Conservation (phyloP, 148 eudicot species). For the Vaccinium darrowii region DNA sequence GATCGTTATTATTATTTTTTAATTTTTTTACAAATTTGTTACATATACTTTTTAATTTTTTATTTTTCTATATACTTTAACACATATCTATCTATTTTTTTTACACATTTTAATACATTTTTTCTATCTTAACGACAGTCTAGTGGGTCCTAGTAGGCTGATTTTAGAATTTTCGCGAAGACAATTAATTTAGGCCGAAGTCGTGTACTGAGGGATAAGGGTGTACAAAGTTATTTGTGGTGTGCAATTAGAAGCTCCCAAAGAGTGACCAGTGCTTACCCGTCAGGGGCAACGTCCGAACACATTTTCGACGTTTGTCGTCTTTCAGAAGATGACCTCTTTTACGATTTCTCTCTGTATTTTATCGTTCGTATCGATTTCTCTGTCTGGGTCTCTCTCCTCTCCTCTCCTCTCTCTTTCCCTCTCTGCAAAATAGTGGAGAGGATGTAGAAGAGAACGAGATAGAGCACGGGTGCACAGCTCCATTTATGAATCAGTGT, state of each 20-base stretch:
- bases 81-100: too few relatives aligned
- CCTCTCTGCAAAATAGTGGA: background rate
- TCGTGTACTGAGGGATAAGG: too few relatives aligned
- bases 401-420: background rate
- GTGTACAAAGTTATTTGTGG: background rate
- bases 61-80: too few relatives aligned
- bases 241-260: background rate
- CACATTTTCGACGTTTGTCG: background rate
- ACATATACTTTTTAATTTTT: too few relatives aligned
- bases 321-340: background rate
- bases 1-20: too few relatives aligned
- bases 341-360: background rate
- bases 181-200: too few relatives aligned
- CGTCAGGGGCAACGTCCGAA: background rate
- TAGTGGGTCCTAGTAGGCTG: too few relatives aligned
- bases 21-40: too few relatives aligned
- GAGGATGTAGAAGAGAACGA: conserved; percentile 6
- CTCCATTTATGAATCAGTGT: background rate
- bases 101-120: too few relatives aligned
- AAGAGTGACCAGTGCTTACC: background rate
- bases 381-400: background rate
- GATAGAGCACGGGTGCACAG: background rate
- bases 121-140: too few relatives aligned
- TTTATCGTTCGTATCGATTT: background rate
- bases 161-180: too few relatives aligned